Evolutionary conservation across 225 moss, liverwort and hornwort species (phyloP).

Genomic region (Antitrichia curtipendula): DNA sequence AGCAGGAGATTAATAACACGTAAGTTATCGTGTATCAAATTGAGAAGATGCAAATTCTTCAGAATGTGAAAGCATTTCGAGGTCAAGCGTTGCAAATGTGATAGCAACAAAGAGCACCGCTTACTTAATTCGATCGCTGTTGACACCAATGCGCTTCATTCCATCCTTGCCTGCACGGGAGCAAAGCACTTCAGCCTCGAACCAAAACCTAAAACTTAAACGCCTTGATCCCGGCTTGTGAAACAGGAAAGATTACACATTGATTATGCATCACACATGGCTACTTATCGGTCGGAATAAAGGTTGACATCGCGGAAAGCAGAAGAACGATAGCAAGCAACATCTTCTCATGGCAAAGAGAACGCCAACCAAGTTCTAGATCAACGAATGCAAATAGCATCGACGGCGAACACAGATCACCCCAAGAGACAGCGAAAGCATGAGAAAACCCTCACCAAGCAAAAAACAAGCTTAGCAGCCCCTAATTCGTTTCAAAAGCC

Average conservation of each 20-base stretch:
- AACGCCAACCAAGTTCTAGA: background rate
- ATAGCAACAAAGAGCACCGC: background rate
- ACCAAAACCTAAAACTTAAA: background rate
- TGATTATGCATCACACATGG: background rate
- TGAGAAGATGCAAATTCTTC: background rate
- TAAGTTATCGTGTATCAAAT: background rate
- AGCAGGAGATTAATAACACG: background rate
- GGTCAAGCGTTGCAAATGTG: background rate
- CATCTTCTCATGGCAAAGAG: background rate
- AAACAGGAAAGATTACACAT: background rate
- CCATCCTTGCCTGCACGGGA: conserved; percentile 65
- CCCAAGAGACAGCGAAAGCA: background rate
- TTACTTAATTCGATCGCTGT: conserved; percentile 81
- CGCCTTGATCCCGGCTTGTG: background rate
- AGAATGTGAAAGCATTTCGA: background rate
- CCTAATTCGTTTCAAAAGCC: background rate
- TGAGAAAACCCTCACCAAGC: background rate
- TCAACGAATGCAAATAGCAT: background rate
- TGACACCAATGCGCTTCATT: conserved; percentile 89
- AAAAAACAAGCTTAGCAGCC: background rate
- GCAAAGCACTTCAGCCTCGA: background rate
- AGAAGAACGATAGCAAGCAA: background rate
- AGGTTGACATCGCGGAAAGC: background rate
- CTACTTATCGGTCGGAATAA: background rate
- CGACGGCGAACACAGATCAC: background rate